Percentiles rank a stretch among this genome's conserved stretches.
phyloP scores from a whole-genome alignment of 345 rosid species.

The Jatropha curcas region DNA sequence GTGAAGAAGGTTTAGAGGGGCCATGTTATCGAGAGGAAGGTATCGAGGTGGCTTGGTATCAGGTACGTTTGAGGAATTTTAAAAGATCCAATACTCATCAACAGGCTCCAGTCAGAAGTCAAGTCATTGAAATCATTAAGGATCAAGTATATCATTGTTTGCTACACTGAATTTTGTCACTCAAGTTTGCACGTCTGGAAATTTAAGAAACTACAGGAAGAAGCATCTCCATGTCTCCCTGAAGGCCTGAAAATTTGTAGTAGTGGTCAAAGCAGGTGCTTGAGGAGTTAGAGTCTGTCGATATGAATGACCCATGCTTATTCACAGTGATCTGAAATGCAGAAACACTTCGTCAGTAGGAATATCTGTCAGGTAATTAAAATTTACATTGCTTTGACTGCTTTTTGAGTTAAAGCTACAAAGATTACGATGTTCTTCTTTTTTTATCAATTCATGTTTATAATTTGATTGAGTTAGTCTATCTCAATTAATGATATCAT shows the following conservation, averaged over 20 bases:
- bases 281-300: slow-evolving; percentile 60
- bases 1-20: slow-evolving; percentile 73
- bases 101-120: slow-evolving; percentile 61
- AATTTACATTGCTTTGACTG: not conserved
- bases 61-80: slow-evolving; percentile 52
- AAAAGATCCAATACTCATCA: slow-evolving; percentile 51
- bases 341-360: slow-evolving; percentile 69
- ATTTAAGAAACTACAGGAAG: slow-evolving; percentile 58
- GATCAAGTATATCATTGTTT: slow-evolving; percentile 59
- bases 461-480: not conserved
- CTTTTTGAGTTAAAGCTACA: too few relatives aligned
- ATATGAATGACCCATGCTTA: slow-evolving; percentile 68
- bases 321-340: slow-evolving; percentile 68
- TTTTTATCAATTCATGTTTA: not conserved
- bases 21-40: slow-evolving; percentile 79
- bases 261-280: slow-evolving; percentile 70
- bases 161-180: slow-evolving; percentile 64
- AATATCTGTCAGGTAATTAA: slow-evolving; percentile 55
- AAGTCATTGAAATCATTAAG: slow-evolving; percentile 54
- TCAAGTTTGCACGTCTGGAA: slow-evolving; percentile 71
- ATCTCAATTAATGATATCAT: not conserved
- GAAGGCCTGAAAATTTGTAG: slow-evolving; percentile 69
- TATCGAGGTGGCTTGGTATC: slow-evolving; percentile 78
- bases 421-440: not conserved
- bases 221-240: slow-evolving; percentile 67